phyloP scores from a whole-genome alignment of 1,284 basidiomycete species.

The Inonotus hispidus region DNA sequence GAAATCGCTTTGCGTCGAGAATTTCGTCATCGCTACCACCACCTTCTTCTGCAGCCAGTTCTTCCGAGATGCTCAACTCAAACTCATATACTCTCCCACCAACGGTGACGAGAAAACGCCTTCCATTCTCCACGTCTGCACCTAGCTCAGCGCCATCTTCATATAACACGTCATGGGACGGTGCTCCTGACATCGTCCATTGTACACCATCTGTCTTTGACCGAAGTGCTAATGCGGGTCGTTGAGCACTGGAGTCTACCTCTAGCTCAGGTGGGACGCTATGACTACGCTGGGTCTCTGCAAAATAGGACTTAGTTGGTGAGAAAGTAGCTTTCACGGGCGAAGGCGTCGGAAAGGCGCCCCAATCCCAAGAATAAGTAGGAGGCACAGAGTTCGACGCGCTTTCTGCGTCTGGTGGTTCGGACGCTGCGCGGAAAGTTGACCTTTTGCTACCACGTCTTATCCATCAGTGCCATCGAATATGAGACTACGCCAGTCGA shows the following conservation, averaged over 20 bases:
- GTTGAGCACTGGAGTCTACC: background rate
- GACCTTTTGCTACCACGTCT: conserved; percentile 27
- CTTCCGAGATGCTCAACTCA: conserved; percentile 48
- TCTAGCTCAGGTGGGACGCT: conserved; percentile 51
- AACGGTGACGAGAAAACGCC: conserved; percentile 49
- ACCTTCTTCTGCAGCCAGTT: conserved; percentile 23
- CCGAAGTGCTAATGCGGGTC: background rate
- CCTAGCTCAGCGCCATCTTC: conserved; percentile 49
- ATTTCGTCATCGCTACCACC: conserved; percentile 37
- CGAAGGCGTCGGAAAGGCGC: conserved; percentile 75
- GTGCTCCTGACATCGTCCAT: background rate
- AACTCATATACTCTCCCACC: conserved; percentile 53
- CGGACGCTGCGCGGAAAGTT: conserved; percentile 47
- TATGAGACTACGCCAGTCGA: background rate
- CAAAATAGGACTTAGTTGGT: conserved; percentile 13
- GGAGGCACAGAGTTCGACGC: conserved; percentile 27
- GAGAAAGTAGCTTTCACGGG: conserved; percentile 52
- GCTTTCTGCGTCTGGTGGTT: conserved; percentile 40
- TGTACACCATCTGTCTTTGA: conserved; percentile 25
- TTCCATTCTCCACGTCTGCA: conserved; percentile 45
- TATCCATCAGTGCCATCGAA: background rate
- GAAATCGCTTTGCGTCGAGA: conserved; percentile 49
- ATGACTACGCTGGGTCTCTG: conserved; percentile 36
- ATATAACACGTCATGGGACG: conserved; percentile 26
- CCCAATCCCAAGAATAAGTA: conserved; percentile 83